Percentiles rank a stretch among this genome's conserved stretches.
Evolutionary conservation across 345 rosid species (phyloP).

Genomic region (Sonneratia caseolaris): DNA sequence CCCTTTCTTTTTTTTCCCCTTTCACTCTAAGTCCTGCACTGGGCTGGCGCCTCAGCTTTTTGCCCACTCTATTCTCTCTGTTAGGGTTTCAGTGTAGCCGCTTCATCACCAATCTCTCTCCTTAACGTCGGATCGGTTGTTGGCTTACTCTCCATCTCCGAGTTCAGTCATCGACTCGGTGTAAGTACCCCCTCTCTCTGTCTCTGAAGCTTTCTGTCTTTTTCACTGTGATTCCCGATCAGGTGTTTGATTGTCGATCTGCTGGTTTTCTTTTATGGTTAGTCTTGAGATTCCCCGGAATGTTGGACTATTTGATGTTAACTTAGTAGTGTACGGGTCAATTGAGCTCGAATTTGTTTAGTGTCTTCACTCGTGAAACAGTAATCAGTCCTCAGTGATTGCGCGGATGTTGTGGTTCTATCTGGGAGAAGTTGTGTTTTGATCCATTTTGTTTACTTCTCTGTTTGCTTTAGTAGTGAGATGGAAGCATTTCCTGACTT

Average conservation of each 20-base stretch:
- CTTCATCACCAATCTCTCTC: background rate
- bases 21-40: no score
- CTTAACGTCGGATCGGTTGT: conserved; percentile 3
- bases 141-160: conserved; percentile 8
- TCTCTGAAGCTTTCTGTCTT: background rate
- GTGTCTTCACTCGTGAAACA: background rate
- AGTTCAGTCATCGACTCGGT: conserved; percentile 9
- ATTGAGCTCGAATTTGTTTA: background rate
- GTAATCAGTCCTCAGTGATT: background rate
- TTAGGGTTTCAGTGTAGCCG: conserved; percentile 17
- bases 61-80: background rate
- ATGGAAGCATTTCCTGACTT: background rate
- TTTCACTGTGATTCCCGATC: background rate
- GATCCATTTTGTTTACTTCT: background rate
- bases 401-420: background rate
- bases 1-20: no score
- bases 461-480: background rate
- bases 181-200: conserved; percentile 3
- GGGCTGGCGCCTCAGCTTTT: background rate
- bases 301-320: background rate
- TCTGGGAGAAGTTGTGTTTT: no score
- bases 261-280: background rate
- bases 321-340: background rate
- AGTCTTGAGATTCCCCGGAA: background rate
- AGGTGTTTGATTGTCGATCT: conserved; percentile 3